Conservation (phyloP, 495 filamentous ascomycete species). For the Aspergillus affinis region DNA sequence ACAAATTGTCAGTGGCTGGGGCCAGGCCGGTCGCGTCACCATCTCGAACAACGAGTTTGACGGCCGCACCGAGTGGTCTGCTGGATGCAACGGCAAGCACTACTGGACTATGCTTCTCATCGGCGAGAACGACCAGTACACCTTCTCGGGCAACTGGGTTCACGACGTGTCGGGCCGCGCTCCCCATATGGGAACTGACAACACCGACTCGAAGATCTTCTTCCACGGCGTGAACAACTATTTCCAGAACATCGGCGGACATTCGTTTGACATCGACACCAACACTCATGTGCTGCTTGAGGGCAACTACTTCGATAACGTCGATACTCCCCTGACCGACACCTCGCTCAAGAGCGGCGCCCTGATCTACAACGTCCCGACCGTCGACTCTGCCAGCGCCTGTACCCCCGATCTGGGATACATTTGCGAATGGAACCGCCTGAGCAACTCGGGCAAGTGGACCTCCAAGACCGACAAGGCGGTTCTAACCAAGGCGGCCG, state of each 20-base stretch:
- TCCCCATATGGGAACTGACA: conserved; percentile 29
- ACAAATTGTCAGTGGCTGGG: conserved; percentile 21
- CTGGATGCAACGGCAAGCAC: conserved; percentile 48
- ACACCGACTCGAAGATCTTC: conserved; percentile 40
- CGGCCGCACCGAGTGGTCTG: conserved; percentile 42
- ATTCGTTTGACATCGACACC: conserved; percentile 20
- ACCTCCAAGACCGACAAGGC: conserved; percentile 6
- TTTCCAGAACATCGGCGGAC: conserved; percentile 21
- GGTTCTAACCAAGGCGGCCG: conserved; percentile 7
- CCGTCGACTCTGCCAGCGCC: conserved; percentile 4
- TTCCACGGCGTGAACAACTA: conserved; percentile 34
- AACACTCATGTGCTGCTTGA: conserved; percentile 18
- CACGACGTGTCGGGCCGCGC: conserved; percentile 47
- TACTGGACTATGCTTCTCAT: conserved; percentile 44
- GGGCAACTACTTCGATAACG: conserved; percentile 19
- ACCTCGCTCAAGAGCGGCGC: conserved; percentile 7
- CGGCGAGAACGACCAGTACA: conserved; percentile 18
- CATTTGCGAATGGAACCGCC: conserved; percentile 19
- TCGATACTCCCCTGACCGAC: conserved; percentile 15
- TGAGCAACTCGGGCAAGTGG: conserved; percentile 14
- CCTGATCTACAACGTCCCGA: conserved; percentile 13
- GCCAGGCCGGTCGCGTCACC: conserved; percentile 19
- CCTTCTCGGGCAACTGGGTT: conserved; percentile 25
- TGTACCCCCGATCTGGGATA: conserved; percentile 11
- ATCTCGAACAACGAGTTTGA: conserved; percentile 44